Conservation (phyloP, 352 stramenopile species). For the Hyaloperonospora brassicae region DNA sequence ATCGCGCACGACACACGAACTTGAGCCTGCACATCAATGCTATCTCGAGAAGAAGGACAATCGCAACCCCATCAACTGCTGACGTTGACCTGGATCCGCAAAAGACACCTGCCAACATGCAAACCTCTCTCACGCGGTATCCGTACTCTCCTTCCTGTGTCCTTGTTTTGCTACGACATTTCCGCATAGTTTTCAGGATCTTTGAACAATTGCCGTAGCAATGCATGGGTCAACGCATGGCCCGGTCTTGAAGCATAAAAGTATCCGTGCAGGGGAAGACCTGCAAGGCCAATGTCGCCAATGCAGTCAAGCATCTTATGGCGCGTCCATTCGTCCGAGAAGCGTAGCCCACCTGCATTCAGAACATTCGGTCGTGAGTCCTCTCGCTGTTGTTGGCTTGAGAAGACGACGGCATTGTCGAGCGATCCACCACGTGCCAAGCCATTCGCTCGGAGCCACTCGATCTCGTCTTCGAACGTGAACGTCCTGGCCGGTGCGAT, state of each 20-base stretch:
- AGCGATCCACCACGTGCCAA: slow-evolving; percentile 54
- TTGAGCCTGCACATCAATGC: too few relatives aligned
- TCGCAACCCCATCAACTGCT: too few relatives aligned
- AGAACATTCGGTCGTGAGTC: slow-evolving; percentile 14
- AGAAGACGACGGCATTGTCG: slow-evolving; percentile 62
- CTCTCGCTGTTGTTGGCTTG: slow-evolving; percentile 2
- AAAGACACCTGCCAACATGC: too few relatives aligned
- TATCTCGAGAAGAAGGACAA: too few relatives aligned
- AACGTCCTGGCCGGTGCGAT: slow-evolving; percentile 57
- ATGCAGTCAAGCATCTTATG: slow-evolving; percentile 1
- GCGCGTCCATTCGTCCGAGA: neutral
- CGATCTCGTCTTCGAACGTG: slow-evolving; percentile 66
- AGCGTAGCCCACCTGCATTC: slow-evolving; percentile 28
- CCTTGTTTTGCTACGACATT: too few relatives aligned
- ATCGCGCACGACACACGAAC: too few relatives aligned
- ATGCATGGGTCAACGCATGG: neutral
- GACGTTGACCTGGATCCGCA: too few relatives aligned
- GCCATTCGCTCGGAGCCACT: slow-evolving; percentile 42
- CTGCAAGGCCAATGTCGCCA: slow-evolving; percentile 1
- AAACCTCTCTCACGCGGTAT: too few relatives aligned
- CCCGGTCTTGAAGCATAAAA: neutral
- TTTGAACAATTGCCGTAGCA: too few relatives aligned
- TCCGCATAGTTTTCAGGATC: too few relatives aligned
- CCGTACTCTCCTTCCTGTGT: too few relatives aligned
- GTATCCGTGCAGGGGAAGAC: neutral